phyloP scores from a whole-genome alignment of 345 rosid species.

The Salix exigua region DNA sequence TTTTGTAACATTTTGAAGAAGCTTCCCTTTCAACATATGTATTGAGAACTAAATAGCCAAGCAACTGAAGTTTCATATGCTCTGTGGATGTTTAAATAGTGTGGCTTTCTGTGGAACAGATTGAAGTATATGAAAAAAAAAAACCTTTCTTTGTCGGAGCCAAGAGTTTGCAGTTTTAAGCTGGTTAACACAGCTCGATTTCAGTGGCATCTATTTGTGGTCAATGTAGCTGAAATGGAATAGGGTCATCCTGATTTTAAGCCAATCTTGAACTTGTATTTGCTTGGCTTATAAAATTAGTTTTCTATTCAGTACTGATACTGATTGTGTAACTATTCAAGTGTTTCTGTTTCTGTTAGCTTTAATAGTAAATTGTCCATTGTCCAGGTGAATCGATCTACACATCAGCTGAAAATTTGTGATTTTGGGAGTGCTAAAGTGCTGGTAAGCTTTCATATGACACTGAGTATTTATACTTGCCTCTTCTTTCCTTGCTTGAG shows the following conservation, averaged over 20 bases:
- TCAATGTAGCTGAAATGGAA: neutral
- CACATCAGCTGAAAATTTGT: conserved; percentile 86
- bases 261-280: neutral
- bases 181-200: neutral
- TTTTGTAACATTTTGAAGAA: neutral
- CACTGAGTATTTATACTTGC: neutral
- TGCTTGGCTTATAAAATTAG: neutral
- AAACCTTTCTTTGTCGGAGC: neutral
- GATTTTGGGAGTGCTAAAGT: conserved; percentile 98
- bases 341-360: neutral
- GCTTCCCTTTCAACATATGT: neutral
- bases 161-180: neutral
- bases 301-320: neutral
- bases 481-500: conserved; percentile 11
- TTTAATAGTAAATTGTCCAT: conserved; percentile 9
- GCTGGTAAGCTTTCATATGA: conserved; percentile 45
- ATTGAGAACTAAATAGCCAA: neutral
- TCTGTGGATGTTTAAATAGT: neutral
- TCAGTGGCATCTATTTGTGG: neutral
- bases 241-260: neutral
- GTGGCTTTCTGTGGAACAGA: neutral
- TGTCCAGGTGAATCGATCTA: conserved; percentile 77
- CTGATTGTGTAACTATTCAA: neutral
- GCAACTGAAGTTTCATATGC: neutral
- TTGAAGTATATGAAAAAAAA: neutral